Base-by-base conservation (phyloP, 2,329 filamentous ascomycete genomes). In the Monilinia laxa region DNA sequence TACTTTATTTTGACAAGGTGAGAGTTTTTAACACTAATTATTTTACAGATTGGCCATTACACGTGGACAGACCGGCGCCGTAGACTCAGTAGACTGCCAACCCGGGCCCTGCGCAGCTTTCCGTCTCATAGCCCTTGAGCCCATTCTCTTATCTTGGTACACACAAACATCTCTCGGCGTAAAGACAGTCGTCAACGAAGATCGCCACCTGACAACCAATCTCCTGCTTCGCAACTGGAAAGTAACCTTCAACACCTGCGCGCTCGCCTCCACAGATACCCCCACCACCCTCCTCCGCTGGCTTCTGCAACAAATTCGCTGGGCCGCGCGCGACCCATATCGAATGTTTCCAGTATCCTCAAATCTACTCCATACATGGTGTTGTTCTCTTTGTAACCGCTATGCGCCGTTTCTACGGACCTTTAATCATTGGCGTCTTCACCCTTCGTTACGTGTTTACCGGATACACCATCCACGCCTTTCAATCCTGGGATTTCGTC, bases 271-370 rank as follows among this genome's bases (percentile, higher is more conserved):
- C 52, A 79, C 77, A n/a, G 77, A 79, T 45, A 77, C 76, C 1
- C 77, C 77, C 3, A 74, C 73, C 7, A 78, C 75, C 0, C 63
- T 78, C 7, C 70, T 73, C 18, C 71, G 75, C 18, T 78, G 77
- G 77, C 69, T 78, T 14, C 72, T 76, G 14, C 77, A 79, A 64
- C 77, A 79, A 70, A 75, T 78, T 28, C 74, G 77, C 55, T 79
- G 77, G 69, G 69, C 69, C 6, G n/a, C 75, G 77, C 62, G 76
- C 77, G 18, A 73, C 73, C 0, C 76, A 78, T 65, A 77, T 79
- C 57, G 77, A 79, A 70, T 75, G 74, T 14, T 75, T 77, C 60
- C 74, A 75, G 56, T 74, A 76, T 23, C 77, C 77, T 0, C 70
- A 72, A 57, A 71, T 78, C 23, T 79, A 79, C 70, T 68, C 75